Evolutionary conservation across 495 filamentous ascomycete genomes (phyloP).

Genomic region (Echria macrotheca): DNA sequence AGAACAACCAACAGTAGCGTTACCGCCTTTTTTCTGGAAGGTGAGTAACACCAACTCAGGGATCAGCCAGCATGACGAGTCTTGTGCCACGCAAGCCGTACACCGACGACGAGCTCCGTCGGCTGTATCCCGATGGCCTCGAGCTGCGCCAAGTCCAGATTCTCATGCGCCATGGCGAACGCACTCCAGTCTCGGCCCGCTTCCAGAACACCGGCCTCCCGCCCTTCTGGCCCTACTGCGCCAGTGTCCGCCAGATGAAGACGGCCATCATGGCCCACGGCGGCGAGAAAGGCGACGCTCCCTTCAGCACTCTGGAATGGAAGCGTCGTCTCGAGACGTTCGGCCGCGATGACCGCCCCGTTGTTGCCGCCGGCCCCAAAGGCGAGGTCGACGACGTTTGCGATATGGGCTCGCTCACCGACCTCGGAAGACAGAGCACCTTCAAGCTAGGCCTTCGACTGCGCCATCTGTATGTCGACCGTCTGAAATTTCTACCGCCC

Average conservation of each 20-base stretch:
- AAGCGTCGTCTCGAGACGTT: constrained; percentile 75
- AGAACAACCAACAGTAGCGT: too few species aligned
- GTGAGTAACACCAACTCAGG: too few species aligned
- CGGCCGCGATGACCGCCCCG: constrained; percentile 62
- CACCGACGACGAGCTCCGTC: constrained; percentile 68
- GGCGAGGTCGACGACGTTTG: constrained; percentile 74
- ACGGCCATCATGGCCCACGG: constrained; percentile 57
- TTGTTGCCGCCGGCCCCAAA: constrained; percentile 58
- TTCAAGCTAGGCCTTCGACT: constrained; percentile 72
- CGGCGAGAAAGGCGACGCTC: constrained; percentile 2
- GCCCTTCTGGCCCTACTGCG: constrained; percentile 91
- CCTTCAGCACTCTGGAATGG: constrained; percentile 69
- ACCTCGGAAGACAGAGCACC: constrained; percentile 79
- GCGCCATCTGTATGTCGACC: constrained; percentile 80
- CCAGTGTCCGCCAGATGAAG: constrained; percentile 63
- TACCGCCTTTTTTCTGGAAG: too few species aligned
- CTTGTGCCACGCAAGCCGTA: constrained; percentile 71
- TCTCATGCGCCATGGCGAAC: constrained; percentile 86
- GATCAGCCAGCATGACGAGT: constrained; percentile 77
- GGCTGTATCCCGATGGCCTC: constrained; percentile 73
- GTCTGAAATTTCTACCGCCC: constrained; percentile 75
- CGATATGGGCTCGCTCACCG: constrained; percentile 82
- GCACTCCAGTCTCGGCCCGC: constrained; percentile 76
- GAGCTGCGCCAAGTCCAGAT: constrained; percentile 88
- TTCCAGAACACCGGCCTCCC: constrained; percentile 85